Evolutionary conservation across 2,329 filamentous ascomycete species (phyloP).

Genomic region (Ceratocystis huliohia): DNA sequence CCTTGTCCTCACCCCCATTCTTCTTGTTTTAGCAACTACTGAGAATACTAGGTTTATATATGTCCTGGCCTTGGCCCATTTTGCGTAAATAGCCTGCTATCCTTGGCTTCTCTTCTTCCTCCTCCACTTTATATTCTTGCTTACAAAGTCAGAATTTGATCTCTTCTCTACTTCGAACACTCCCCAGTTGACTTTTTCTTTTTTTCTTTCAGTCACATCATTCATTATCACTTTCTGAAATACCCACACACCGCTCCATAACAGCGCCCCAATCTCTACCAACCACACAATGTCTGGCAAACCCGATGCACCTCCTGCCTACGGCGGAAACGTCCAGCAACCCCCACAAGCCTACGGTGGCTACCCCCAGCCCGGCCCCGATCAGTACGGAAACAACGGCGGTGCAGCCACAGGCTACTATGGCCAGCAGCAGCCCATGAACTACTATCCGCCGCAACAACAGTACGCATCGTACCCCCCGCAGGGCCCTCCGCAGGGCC

Average conservation of each 20-base stretch:
- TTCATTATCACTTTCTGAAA: not conserved
- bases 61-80: not conserved
- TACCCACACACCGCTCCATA: not conserved
- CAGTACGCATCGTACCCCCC: constrained; percentile 19
- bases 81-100: not conserved
- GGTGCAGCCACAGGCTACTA: constrained; percentile 13
- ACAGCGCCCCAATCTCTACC: not conserved
- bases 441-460: constrained; percentile 31
- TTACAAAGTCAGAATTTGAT: not conserved
- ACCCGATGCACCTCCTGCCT: constrained; percentile 35
- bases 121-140: not conserved
- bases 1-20: not conserved
- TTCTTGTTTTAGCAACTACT: constrained; percentile 3
- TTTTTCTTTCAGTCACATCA: not conserved
- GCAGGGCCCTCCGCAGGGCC: constrained; percentile 30
- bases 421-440: constrained; percentile 22
- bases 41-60: not conserved
- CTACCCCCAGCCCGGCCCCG: constrained; percentile 28
- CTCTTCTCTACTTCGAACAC: not conserved
- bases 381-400: constrained; percentile 10
- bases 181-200: not conserved
- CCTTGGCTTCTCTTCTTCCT: not conserved
- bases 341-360: constrained; percentile 36
- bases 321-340: constrained; percentile 30
- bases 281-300: constrained; percentile 11